Evolutionary conservation across 2,329 filamentous ascomycete genomes (phyloP).

Genomic region (Gaeumannomyces tritici): DNA sequence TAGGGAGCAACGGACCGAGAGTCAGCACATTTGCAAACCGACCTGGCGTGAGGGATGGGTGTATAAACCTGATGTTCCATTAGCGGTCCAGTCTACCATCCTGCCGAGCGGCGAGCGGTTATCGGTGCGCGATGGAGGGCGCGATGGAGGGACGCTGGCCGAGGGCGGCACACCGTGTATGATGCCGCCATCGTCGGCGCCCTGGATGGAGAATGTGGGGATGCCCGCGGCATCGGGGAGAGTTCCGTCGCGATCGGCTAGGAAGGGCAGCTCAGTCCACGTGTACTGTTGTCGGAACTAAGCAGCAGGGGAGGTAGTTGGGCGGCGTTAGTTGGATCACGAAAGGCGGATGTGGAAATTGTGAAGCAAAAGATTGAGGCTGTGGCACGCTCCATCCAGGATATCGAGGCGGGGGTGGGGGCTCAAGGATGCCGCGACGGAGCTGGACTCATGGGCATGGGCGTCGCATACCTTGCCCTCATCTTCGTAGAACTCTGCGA

Average conservation of each 20-base stretch:
- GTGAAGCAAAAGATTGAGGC: neutral
- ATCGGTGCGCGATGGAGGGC: constrained; percentile 46
- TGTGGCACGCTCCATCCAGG: neutral
- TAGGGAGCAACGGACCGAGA: constrained; percentile 8
- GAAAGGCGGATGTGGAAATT: neutral
- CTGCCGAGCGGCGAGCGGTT: constrained; percentile 46
- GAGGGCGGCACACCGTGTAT: constrained; percentile 34
- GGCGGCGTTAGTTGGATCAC: neutral
- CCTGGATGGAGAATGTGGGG: constrained; percentile 47
- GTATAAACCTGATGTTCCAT: constrained; percentile 30
- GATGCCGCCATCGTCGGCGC: constrained; percentile 32
- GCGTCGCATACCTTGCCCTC: constrained; percentile 24
- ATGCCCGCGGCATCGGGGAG: constrained; percentile 5
- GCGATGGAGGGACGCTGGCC: constrained; percentile 39
- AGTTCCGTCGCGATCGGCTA: constrained; percentile 39
- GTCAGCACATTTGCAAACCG: neutral
- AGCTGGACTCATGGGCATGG: neutral
- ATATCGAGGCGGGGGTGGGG: neutral
- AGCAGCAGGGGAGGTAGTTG: neutral
- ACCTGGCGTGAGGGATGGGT: constrained; percentile 5
- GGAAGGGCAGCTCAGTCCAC: constrained; percentile 48
- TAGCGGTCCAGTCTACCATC: constrained; percentile 36
- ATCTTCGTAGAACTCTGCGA: constrained; percentile 43
- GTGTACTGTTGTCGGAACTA: constrained; percentile 39
- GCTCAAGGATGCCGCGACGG: neutral